Evolutionary conservation across 352 stramenopile genomes (phyloP).

Genomic region (Blastocystis sp.): DNA sequence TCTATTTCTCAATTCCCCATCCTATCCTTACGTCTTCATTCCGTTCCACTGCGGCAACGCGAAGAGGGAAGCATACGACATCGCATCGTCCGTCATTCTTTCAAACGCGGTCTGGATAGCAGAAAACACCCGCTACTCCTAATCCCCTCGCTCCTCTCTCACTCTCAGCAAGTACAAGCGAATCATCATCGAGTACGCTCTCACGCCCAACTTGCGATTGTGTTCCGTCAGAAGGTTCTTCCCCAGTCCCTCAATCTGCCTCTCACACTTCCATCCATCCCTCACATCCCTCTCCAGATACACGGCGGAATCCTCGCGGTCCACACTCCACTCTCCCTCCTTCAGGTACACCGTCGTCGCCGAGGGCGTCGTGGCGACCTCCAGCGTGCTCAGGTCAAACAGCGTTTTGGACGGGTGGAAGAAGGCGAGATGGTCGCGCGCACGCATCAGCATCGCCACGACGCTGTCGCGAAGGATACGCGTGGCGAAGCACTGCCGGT

Average conservation of each 20-base stretch:
- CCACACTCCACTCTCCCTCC: constrained; percentile 1
- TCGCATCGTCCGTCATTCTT: background rate
- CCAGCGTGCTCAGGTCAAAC: constrained; percentile 45
- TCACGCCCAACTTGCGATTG: background rate
- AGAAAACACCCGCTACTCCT: background rate
- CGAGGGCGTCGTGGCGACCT: background rate
- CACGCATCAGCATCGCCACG: constrained; percentile 80
- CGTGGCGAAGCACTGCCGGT: constrained; percentile 76
- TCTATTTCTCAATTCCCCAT: background rate
- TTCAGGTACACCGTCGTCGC: background rate
- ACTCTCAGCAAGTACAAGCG: constrained; percentile 51
- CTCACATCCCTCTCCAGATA: constrained; percentile 56
- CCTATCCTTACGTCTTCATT: background rate
- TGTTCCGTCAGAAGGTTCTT: constrained; percentile 60
- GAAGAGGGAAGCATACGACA: background rate
- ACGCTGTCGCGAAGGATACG: constrained; percentile 79
- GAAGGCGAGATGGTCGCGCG: constrained; percentile 18
- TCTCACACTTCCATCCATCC: background rate
- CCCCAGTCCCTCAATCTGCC: constrained; percentile 49
- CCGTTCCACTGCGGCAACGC: constrained; percentile 24
- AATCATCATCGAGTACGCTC: constrained; percentile 38
- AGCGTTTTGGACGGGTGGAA: background rate
- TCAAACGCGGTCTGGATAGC: background rate
- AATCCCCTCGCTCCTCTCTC: background rate
- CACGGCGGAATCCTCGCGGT: constrained; percentile 22